Base-by-base conservation (phyloP, 768 basidiomycete species). In the Nidularia sp. region DNA sequence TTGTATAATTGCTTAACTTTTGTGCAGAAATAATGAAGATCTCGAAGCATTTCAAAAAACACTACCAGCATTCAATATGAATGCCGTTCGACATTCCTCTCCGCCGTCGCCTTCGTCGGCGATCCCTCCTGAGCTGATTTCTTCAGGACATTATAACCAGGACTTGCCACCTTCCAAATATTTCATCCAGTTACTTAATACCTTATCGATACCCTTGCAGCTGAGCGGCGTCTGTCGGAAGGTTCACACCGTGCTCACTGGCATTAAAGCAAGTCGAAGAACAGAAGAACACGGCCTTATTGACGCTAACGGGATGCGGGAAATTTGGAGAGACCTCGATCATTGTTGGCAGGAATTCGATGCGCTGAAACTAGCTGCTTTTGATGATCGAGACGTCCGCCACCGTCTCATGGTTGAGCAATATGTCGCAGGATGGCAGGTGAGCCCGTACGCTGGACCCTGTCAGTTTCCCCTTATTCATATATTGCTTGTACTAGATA, bases 391-490 rank as follows among this genome's bases (percentile, higher is more conserved):
- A 18, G 67, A 69, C 32, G 64, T 69, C 31, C 9, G 12, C 12
- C 58, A 56, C 5, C 62, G 64, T 25, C 44, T 60, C 6, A 74
- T 76, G 46, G 68, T 77, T 34, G 76, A 77, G 43, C 69, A 85
- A 52, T 94, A 89, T 63, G 84, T 86, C 44, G 85, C 88, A 61
- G 85, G 86, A 34, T 96, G 93, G 93, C 88, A 90, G 79, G 86
- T 93, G 62, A 57, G 81, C 69, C 25, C 34, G 9, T 49, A 34
- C 54, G 18, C 50, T 46, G 49, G 33, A 25, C 45, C 39, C 48
- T 49, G 34, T 32, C 48, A 43, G 48, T 47, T 43, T 50, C 45
- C 58, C 57, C 53, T 55, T 42, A 54, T 58, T 55, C 52, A 49
- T 51, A 48, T 44, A 36, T 47, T 47, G 58, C 60, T 48, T 10